These are phyloP conservation scores for Chiua virens DNA, from an alignment of 768 basidiomycete genomes.

Conservation along the genomic window DNA sequence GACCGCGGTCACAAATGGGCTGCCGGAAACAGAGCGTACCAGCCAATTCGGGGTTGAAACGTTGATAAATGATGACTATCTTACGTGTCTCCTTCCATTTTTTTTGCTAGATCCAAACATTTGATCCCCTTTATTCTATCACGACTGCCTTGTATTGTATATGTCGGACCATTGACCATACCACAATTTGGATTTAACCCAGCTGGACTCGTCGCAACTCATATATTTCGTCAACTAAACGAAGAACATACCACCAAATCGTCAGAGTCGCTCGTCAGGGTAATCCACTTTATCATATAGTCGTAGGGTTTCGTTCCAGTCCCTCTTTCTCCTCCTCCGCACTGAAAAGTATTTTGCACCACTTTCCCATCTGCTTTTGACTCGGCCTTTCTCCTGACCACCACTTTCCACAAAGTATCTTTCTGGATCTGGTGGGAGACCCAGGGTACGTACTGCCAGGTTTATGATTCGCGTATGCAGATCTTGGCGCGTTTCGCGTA, in stretches of 20 bases:
- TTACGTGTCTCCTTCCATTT: neutral
- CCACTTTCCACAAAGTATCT: constrained; percentile 57
- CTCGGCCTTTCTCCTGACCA: constrained; percentile 69
- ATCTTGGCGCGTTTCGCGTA: constrained; percentile 53
- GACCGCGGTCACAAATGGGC: constrained; percentile 61
- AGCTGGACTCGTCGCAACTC: neutral
- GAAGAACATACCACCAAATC: neutral
- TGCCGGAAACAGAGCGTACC: constrained; percentile 71
- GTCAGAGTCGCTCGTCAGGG: constrained; percentile 48
- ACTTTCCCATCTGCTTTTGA: constrained; percentile 65
- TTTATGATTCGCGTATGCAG: constrained; percentile 67
- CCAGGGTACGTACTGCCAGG: constrained; percentile 56
- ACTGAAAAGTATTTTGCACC: constrained; percentile 77
- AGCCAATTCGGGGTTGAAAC: constrained; percentile 29
- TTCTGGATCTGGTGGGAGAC: constrained; percentile 71
- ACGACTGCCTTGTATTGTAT: neutral
- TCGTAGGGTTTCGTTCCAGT: constrained; percentile 86
- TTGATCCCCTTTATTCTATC: neutral
- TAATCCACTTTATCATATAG: constrained; percentile 84
- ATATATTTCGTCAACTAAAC: too few relatives aligned
- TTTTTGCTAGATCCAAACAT: neutral
- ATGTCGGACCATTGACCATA: constrained; percentile 4
- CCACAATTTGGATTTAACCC: neutral
- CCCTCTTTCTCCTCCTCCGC: constrained; percentile 73
- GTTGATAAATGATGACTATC: neutral